Evolutionary conservation across 306 rosid genomes (phyloP).

Genomic region (Urtica urens): DNA sequence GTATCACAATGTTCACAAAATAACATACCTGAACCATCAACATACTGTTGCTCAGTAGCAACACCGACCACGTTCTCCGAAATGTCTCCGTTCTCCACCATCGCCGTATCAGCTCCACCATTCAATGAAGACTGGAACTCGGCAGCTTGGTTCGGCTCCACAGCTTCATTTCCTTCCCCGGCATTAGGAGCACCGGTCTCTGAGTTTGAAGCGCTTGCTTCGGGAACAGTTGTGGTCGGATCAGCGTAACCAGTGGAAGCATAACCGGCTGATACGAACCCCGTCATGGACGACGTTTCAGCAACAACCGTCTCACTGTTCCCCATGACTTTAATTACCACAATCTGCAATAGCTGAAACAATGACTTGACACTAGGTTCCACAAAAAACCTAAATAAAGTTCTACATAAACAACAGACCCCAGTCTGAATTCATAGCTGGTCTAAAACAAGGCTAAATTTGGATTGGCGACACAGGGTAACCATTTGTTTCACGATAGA

Average conservation of each 20-base stretch:
- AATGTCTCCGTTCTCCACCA: conserved; percentile 51
- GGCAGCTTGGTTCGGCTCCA: conserved; percentile 22
- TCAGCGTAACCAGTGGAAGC: conserved; percentile 41
- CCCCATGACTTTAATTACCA: conserved; percentile 35
- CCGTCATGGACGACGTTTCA: conserved; percentile 39
- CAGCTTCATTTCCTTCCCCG: conserved; percentile 25
- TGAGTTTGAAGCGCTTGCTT: conserved; percentile 15
- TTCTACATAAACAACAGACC: not conserved
- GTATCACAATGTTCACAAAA: conserved; percentile 2
- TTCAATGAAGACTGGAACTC: conserved; percentile 37
- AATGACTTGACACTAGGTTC: not conserved
- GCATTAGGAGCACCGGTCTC: conserved; percentile 12
- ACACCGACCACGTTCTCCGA: conserved; percentile 34
- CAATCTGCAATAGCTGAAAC: conserved; percentile 21
- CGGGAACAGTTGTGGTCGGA: conserved; percentile 17
- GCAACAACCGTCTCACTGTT: conserved; percentile 59
- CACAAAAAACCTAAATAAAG: not conserved
- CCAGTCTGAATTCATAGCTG: no score
- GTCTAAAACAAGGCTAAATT: no score
- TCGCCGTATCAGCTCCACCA: conserved; percentile 13
- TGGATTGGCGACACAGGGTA: no score
- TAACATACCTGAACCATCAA: conserved; percentile 60
- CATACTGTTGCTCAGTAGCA: conserved; percentile 44
- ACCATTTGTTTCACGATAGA: no score
- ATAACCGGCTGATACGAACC: conserved; percentile 23